Evolutionary conservation across 495 filamentous ascomycete genomes (phyloP), one percentile per base, ranked within the genome.

Genomic region (Penicillium antarcticum): DNA sequence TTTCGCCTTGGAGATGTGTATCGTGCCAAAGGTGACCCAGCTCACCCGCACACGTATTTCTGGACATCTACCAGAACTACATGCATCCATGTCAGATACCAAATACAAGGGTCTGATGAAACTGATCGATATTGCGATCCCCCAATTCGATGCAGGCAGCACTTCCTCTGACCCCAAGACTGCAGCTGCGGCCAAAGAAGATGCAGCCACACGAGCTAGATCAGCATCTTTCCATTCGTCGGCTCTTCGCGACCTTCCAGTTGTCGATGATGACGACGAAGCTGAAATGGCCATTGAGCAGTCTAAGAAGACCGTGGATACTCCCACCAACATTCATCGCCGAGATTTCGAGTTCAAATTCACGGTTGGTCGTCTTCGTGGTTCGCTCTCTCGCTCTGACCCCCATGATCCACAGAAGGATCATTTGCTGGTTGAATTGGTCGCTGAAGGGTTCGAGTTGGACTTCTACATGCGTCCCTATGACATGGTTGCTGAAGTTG

Each of bases 61-160:
- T 1, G 94, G 94, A 3, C 89, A 95, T 62, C 78, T 98, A 24
- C 92, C 94, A 2, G 86, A 97, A 13, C 78, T 98, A 10, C 94
- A 95, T 70, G 94, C 89, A 24, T 91, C 85, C 0, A 85, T 91
- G 33, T 96, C 91, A 1, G 94, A 98, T 60, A 85, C 84, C 35
- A 98, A 97, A 66, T 98, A 98, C 67, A 97, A 96, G 69, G 89
- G 82, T 6, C 63, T 97, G 44, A 97, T 98, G 95, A 92, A 86
- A 58, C 74, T 98, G 43, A 91, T 98, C 52, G 92, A 97, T 56
- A 89, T 97, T 46, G 92, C 94, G 3, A 89, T 97, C 53, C 94
- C 94, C 5, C 89, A 88, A 38, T 85, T 96, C 48, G 83, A 83
- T 33, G 80, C 75, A 9, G 77, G 80, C 34, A 60, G 48, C 2